Percentiles rank a stretch among this genome's conserved stretches.
Conservation (phyloP, 257 asterid species). For the Penstemon davidsonii region DNA sequence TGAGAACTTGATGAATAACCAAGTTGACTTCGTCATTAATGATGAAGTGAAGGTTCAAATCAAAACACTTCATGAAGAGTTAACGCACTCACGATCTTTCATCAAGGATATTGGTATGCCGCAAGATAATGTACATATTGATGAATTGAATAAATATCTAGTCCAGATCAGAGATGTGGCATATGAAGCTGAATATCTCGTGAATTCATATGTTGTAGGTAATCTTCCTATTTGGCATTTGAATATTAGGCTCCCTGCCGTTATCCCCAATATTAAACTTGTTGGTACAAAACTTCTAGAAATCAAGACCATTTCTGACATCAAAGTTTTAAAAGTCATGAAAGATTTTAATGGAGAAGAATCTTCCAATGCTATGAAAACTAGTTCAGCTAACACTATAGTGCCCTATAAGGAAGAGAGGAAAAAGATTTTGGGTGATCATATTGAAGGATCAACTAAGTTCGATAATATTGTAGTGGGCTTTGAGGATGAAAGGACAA, state of each 20-base stretch:
- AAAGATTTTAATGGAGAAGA: too few relatives aligned
- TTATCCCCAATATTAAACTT: neutral
- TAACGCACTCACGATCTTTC: neutral
- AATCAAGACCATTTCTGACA: neutral
- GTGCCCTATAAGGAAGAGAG: too few relatives aligned
- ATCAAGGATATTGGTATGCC: neutral
- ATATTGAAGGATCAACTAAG: neutral
- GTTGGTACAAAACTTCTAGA: neutral
- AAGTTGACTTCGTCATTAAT: neutral
- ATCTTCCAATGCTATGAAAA: too few relatives aligned
- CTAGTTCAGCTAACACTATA: neutral
- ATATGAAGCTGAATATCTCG: neutral
- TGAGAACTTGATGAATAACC: neutral
- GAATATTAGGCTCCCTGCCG: neutral
- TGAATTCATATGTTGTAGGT: constrained; percentile 3
- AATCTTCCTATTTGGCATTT: neutral
- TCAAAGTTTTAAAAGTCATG: too few relatives aligned
- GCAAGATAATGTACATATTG: neutral
- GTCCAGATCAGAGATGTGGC: constrained; percentile 1
- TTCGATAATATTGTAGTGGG: constrained; percentile 26
- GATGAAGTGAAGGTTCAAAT: neutral
- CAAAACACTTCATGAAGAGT: neutral
- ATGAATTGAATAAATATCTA: neutral
- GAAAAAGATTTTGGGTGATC: too few relatives aligned
- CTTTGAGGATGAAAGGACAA: constrained; percentile 1